Evolutionary conservation across 257 asterid species (phyloP).

Genomic region (Salvia rosmarinus): DNA sequence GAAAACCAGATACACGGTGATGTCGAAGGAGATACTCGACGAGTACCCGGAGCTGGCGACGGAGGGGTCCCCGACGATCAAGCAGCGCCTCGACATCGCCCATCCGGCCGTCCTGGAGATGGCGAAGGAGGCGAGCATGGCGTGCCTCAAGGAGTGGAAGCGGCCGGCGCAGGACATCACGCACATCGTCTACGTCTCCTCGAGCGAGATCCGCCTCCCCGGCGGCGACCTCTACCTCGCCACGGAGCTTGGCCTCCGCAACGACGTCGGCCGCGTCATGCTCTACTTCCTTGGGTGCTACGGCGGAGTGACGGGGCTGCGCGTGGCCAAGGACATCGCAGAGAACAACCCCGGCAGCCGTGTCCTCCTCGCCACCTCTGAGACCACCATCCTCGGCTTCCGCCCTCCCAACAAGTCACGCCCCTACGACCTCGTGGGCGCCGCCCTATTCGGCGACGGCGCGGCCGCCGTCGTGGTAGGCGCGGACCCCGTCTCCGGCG

Average conservation of each 20-base stretch:
- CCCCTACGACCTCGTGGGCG: conserved; percentile 90
- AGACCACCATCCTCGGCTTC: conserved; percentile 87
- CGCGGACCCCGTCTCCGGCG: conserved; percentile 51
- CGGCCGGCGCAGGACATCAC: conserved; percentile 70
- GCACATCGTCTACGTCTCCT: conserved; percentile 84
- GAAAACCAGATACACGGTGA: conserved; percentile 81
- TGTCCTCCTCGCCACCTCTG: conserved; percentile 75
- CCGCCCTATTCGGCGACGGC: conserved; percentile 89
- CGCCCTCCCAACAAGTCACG: conserved; percentile 77
- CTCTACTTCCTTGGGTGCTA: conserved; percentile 90
- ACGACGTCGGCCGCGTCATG: conserved; percentile 80
- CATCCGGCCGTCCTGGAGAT: conserved; percentile 77
- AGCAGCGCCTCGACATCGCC: conserved; percentile 77
- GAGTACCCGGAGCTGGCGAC: conserved; percentile 80
- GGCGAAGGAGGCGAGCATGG: conserved; percentile 77
- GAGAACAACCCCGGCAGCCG: conserved; percentile 94
- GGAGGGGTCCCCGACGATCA: conserved; percentile 85
- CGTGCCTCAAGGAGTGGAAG: conserved; percentile 77
- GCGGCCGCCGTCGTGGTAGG: conserved; percentile 82
- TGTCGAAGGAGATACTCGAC: conserved; percentile 75
- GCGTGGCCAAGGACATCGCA: conserved; percentile 93
- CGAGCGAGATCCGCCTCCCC: conserved; percentile 87
- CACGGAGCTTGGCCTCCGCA: conserved; percentile 59
- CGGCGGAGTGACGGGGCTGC: conserved; percentile 90
- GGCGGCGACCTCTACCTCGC: conserved; percentile 96